These are phyloP conservation scores for Trichoderma erinaceum DNA, from an alignment of 495 filamentous ascomycete species.

Conservation along the genomic window DNA sequence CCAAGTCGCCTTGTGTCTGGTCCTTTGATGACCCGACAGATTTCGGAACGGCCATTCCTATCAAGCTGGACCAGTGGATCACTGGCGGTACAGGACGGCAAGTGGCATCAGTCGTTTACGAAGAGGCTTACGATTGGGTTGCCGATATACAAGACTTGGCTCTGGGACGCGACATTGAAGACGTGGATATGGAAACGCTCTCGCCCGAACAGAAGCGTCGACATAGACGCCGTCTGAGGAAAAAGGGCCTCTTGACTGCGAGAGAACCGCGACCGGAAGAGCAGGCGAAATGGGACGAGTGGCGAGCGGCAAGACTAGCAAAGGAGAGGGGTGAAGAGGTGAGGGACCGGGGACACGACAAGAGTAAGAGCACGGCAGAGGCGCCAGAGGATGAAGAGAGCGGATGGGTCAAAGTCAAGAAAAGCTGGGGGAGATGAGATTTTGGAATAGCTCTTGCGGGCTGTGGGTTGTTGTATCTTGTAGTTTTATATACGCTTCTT, in stretches of 20 bases:
- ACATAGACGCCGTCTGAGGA: slow-evolving; percentile 37
- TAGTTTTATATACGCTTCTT: not conserved
- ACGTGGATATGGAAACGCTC: slow-evolving; percentile 27
- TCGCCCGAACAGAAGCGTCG: slow-evolving; percentile 29
- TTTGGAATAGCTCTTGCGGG: not conserved
- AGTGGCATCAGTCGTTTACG: slow-evolving; percentile 23
- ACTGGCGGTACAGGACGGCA: slow-evolving; percentile 38
- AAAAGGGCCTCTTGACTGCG: slow-evolving; percentile 28
- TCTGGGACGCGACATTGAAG: slow-evolving; percentile 33
- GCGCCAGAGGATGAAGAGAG: not conserved
- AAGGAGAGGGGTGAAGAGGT: slow-evolving; percentile 27
- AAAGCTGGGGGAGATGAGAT: not conserved
- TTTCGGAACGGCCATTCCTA: slow-evolving; percentile 48
- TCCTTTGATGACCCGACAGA: slow-evolving; percentile 41
- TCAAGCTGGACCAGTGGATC: slow-evolving; percentile 50
- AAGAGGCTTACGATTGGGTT: slow-evolving; percentile 35
- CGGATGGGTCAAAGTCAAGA: not conserved
- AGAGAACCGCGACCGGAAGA: slow-evolving; percentile 23
- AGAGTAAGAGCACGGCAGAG: not conserved
- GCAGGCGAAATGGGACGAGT: slow-evolving; percentile 26
- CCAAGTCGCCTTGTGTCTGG: slow-evolving; percentile 41
- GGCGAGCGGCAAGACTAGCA: slow-evolving; percentile 31
- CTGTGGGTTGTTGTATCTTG: not conserved
- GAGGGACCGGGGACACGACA: slow-evolving; percentile 20
- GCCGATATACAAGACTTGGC: slow-evolving; percentile 38